Conservation (phyloP, 140 eudicot genomes). For the Senecio squalidus region DNA sequence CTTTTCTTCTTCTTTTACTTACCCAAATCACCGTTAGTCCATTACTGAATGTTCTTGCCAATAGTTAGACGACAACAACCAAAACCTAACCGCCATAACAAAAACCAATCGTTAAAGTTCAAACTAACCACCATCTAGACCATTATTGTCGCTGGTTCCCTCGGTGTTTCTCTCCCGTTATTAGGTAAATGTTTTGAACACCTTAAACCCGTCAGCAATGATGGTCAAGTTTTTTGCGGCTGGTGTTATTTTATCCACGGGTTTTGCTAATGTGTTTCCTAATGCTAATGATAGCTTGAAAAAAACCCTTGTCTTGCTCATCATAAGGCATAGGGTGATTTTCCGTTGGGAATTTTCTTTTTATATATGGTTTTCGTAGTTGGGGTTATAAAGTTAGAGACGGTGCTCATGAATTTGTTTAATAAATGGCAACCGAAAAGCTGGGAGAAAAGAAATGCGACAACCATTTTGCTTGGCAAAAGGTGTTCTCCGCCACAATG, state of each 20-base stretch:
- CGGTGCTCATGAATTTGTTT: slow-evolving; percentile 28
- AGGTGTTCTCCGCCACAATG: slow-evolving; percentile 29
- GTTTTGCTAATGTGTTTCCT: slow-evolving; percentile 47
- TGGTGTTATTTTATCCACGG: slow-evolving; percentile 51
- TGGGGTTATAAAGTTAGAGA: slow-evolving; percentile 33
- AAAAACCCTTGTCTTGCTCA: slow-evolving; percentile 33
- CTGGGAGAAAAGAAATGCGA: slow-evolving; percentile 22
- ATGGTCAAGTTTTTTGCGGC: slow-evolving; percentile 42
- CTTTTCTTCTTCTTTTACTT: slow-evolving; percentile 17
- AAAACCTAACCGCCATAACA: neutral
- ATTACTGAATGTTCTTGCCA: too few relatives aligned
- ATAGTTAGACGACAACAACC: neutral
- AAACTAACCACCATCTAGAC: slow-evolving; percentile 36
- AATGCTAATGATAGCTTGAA: slow-evolving; percentile 39
- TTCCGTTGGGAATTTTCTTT: slow-evolving; percentile 28
- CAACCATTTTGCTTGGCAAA: neutral
- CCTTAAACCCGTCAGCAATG: slow-evolving; percentile 20
- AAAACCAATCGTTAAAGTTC: slow-evolving; percentile 18
- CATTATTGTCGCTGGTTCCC: slow-evolving; percentile 25
- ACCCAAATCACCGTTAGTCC: slow-evolving; percentile 18
- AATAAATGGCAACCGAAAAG: slow-evolving; percentile 10
- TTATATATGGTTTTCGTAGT: slow-evolving; percentile 38
- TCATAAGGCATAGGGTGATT: slow-evolving; percentile 32
- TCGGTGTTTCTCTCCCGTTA: slow-evolving; percentile 36
- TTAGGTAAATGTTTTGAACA: slow-evolving; percentile 7